Conservation (phyloP, 306 rosid genomes). For the Quercus variabilis region DNA sequence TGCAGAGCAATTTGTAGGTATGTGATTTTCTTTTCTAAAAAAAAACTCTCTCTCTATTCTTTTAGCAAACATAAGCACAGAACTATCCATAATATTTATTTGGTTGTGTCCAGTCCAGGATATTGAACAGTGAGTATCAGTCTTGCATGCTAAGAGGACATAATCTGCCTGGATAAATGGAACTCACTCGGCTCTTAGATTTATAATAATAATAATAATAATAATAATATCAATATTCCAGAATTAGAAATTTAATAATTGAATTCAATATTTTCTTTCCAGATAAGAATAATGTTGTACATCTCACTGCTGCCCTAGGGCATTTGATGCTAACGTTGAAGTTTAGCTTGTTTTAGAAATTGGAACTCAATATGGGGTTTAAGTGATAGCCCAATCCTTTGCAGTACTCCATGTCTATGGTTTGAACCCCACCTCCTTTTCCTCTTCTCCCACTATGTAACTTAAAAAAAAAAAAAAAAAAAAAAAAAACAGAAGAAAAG, state of each 20-base stretch:
- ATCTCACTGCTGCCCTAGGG: background rate
- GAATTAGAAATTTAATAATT: background rate
- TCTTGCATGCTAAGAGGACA: background rate
- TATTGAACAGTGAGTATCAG: background rate
- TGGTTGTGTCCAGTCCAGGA: background rate
- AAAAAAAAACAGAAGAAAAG: too few species aligned
- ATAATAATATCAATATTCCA: background rate
- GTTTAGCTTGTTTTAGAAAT: background rate
- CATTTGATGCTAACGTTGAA: background rate
- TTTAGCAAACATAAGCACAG: background rate
- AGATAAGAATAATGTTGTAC: background rate
- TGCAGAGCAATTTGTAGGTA: conserved; percentile 70
- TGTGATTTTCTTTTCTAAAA: conserved; percentile 13
- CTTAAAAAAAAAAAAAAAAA: too few species aligned
- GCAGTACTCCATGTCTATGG: too few species aligned
- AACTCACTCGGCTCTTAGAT: background rate
- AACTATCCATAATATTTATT: background rate
- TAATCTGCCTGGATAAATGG: background rate
- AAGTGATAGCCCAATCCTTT: too few species aligned
- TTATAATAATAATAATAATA: background rate
- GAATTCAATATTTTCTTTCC: background rate
- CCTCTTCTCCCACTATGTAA: too few species aligned
- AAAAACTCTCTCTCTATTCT: background rate
- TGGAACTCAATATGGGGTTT: too few species aligned
- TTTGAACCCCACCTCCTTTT: too few species aligned